Percentiles rank a stretch among this genome's conserved stretches.
Conservation (phyloP, 2,329 filamentous ascomycete genomes). For the Fusarium sp. region DNA sequence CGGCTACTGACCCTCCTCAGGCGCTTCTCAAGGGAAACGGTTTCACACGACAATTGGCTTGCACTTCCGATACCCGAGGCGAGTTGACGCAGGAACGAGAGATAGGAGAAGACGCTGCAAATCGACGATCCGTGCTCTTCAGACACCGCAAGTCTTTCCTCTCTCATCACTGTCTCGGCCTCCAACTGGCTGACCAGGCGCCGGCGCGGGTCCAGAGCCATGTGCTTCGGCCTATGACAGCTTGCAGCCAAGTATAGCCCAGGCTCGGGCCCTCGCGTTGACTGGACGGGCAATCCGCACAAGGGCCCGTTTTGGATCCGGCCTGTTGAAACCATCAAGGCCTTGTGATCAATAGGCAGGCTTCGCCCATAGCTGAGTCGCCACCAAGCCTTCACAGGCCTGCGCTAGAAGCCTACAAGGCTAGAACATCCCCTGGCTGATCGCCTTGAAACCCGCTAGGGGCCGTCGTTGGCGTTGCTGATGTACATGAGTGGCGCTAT, state of each 20-base stretch:
- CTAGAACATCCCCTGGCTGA: constrained; percentile 31
- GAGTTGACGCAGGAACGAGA: constrained; percentile 25
- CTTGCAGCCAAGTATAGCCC: neutral
- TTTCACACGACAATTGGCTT: constrained; percentile 1
- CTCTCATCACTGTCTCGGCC: constrained; percentile 5
- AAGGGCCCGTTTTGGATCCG: constrained; percentile 34
- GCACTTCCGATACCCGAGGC: constrained; percentile 3
- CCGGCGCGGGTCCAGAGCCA: constrained; percentile 27
- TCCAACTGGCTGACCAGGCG: constrained; percentile 36
- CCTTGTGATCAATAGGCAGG: constrained; percentile 23
- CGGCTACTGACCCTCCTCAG: constrained; percentile 8
- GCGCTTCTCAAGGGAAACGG: constrained; percentile 11
- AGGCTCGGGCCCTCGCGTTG: constrained; percentile 8
- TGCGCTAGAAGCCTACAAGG: constrained; percentile 29
- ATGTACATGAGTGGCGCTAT: constrained; percentile 14
- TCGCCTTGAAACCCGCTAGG: constrained; percentile 39
- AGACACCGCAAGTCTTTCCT: constrained; percentile 8
- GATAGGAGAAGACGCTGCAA: constrained; percentile 14
- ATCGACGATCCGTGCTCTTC: constrained; percentile 1
- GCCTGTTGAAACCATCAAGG: constrained; percentile 32
- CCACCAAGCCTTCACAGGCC: constrained; percentile 20
- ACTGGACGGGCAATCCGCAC: constrained; percentile 32
- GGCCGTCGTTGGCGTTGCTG: constrained; percentile 26
- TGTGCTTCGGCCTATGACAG: constrained; percentile 16
- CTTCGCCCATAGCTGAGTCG: constrained; percentile 15